phyloP scores from a whole-genome alignment of 768 basidiomycete genomes.

The Agaricus sinodeliciosus region DNA sequence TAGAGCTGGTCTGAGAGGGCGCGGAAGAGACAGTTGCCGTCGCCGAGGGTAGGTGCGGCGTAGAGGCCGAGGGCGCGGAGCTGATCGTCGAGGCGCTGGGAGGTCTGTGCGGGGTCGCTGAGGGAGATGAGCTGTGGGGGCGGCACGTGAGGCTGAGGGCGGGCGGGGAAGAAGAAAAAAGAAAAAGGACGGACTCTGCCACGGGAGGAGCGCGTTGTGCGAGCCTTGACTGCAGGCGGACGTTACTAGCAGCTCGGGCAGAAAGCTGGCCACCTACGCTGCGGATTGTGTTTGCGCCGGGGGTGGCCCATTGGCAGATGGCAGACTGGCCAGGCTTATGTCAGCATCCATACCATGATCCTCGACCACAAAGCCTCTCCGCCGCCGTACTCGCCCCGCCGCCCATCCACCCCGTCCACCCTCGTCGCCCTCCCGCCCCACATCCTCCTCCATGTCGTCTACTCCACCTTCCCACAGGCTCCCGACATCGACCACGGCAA shows the following conservation, averaged over 20 bases:
- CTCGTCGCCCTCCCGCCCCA: slow-evolving; percentile 46
- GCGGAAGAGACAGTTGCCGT: slow-evolving; percentile 93
- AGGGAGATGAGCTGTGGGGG: slow-evolving; percentile 27
- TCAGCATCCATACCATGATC: slow-evolving; percentile 28
- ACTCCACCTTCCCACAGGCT: slow-evolving; percentile 51
- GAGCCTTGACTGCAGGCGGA: slow-evolving; percentile 41
- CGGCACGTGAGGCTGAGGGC: too few species aligned
- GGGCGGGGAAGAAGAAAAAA: too few species aligned
- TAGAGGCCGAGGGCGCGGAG: slow-evolving; percentile 77
- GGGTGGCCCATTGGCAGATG: slow-evolving; percentile 1
- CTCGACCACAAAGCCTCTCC: slow-evolving; percentile 30
- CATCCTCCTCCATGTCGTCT: slow-evolving; percentile 63
- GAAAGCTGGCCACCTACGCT: slow-evolving; percentile 23
- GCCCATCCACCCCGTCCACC: slow-evolving; percentile 12
- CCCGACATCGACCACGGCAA: slow-evolving; percentile 30
- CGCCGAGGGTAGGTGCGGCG: slow-evolving; percentile 79
- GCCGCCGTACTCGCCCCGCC: slow-evolving; percentile 24
- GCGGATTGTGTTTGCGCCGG: background rate
- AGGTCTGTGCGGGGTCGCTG: slow-evolving; percentile 58
- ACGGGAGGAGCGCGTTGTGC: slow-evolving; percentile 51
- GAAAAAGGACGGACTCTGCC: slow-evolving; percentile 23
- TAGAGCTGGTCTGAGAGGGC: slow-evolving; percentile 85
- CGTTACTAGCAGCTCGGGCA: slow-evolving; percentile 12
- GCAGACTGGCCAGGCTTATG: background rate
- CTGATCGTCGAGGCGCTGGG: slow-evolving; percentile 61